Conservation (phyloP, 805 yeast species). For the Myxozyma sirexii region DNA sequence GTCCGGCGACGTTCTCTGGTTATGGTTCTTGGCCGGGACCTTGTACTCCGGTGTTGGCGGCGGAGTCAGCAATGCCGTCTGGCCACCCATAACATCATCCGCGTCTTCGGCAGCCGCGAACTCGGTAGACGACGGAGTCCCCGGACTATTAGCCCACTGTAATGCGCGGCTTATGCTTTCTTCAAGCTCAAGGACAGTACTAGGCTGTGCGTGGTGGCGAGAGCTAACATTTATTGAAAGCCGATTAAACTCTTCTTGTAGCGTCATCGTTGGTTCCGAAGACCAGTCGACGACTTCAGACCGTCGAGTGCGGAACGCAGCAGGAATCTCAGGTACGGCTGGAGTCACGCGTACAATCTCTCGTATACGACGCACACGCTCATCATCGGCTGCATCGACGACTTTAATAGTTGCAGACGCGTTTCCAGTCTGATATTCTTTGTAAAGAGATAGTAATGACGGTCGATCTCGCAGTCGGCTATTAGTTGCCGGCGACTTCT, state of each 20-base stretch:
- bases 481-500: constrained; percentile 5
- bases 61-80: neutral
- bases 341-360: neutral
- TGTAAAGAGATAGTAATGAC: constrained; percentile 22
- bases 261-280: neutral
- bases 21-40: neutral
- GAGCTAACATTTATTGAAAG: neutral
- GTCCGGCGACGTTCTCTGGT: neutral
- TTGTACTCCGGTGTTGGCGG: neutral
- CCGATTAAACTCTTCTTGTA: neutral
- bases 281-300: neutral
- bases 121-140: neutral
- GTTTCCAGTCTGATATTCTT: constrained; percentile 18
- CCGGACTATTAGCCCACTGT: constrained; percentile 12
- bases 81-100: neutral
- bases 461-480: constrained; percentile 21
- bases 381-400: neutral
- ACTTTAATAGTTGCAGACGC: neutral
- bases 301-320: neutral
- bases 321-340: neutral
- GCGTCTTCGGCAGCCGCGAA: neutral
- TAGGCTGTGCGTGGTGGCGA: neutral
- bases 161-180: constrained; percentile 10
- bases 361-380: constrained; percentile 7
- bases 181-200: constrained; percentile 7